Evolutionary conservation across 2,329 filamentous ascomycete species (phyloP).

Genomic region (Neonectria neomacrospora): DNA sequence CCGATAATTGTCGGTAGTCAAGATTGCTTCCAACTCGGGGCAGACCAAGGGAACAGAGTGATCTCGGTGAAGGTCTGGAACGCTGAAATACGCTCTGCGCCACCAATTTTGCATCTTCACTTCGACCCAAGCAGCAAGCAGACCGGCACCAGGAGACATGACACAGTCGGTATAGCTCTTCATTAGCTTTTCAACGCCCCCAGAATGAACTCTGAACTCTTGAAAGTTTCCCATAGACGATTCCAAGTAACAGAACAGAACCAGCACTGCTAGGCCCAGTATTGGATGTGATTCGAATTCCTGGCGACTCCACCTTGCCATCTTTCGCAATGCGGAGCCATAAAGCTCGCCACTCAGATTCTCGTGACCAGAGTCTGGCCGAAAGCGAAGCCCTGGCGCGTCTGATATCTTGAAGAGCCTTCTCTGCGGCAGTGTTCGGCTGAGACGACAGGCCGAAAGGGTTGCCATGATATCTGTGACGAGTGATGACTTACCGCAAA

Average conservation of each 20-base stretch:
- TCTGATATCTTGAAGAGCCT: background rate
- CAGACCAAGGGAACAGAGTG: background rate
- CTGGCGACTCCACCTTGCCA: conserved; percentile 4
- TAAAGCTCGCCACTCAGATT: conserved; percentile 20
- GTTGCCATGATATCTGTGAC: conserved; percentile 19
- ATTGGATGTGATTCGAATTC: background rate
- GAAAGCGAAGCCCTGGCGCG: conserved; percentile 2
- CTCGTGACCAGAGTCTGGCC: conserved; percentile 15
- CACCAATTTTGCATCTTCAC: conserved; percentile 41
- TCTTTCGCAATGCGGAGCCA: conserved; percentile 12
- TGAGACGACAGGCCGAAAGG: conserved; percentile 23
- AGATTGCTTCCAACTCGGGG: background rate
- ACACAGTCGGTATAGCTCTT: background rate
- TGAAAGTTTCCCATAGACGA: conserved; percentile 41
- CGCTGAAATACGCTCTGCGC: conserved; percentile 39
- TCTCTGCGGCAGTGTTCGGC: conserved; percentile 19
- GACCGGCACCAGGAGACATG: background rate
- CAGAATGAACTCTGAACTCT: conserved; percentile 31
- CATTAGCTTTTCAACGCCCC: conserved; percentile 12
- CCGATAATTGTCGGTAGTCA: background rate
- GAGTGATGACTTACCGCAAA: background rate
- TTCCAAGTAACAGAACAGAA: conserved; percentile 39
- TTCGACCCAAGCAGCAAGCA: conserved; percentile 33
- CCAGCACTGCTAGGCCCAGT: conserved; percentile 24
- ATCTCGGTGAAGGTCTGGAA: conserved; percentile 24